Percentiles rank a stretch among this genome's conserved stretches.
Conservation (phyloP, 2,329 filamentous ascomycete genomes). For the Fusarium hostae region DNA sequence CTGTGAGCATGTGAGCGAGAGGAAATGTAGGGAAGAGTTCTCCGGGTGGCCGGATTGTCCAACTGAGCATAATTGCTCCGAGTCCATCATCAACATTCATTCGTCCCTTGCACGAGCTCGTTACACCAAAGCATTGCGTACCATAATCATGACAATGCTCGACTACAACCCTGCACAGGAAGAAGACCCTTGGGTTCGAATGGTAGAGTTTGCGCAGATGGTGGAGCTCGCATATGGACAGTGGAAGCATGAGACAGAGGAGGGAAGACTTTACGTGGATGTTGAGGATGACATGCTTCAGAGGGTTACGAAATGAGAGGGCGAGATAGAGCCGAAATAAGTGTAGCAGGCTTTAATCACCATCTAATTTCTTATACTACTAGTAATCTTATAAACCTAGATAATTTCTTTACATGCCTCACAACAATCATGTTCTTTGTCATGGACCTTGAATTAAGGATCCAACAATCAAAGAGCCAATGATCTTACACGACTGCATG, state of each 20-base stretch:
- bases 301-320: background rate
- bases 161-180: constrained; percentile 33
- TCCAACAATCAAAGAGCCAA: constrained; percentile 28
- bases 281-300: constrained; percentile 43
- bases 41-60: constrained; percentile 25
- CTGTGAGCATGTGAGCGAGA: constrained; percentile 24
- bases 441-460: background rate
- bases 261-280: constrained; percentile 49
- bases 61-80: constrained; percentile 32
- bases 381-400: background rate
- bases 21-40: constrained; percentile 16
- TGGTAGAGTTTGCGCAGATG: constrained; percentile 15
- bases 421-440: background rate
- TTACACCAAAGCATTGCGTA: constrained; percentile 45
- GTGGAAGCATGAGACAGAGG: constrained; percentile 48
- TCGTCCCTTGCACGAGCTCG: constrained; percentile 39
- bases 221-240: constrained; percentile 43
- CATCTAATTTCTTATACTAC: background rate
- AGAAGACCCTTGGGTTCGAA: background rate
- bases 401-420: background rate
- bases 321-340: too few species aligned
- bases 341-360: background rate
- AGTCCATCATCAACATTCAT: constrained; percentile 48
- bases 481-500: constrained; percentile 44
- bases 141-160: constrained; percentile 43